phyloP scores from a whole-genome alignment of 164 flowering plant genomes.

The Euptelea pleiosperma region DNA sequence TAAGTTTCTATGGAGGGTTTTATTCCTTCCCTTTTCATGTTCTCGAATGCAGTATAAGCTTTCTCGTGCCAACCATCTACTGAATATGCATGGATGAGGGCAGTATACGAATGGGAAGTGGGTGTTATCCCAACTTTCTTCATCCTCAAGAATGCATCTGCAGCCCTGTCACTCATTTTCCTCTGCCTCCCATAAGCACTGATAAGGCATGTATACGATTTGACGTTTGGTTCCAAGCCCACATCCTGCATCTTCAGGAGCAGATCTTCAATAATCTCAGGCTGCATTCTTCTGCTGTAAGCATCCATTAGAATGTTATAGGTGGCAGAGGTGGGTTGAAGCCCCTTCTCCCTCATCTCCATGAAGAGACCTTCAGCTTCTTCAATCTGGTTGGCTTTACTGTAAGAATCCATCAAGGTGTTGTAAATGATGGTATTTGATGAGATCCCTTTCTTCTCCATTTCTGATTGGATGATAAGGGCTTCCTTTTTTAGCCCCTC shows the following conservation, averaged over 20 bases:
- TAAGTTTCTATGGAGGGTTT: slow-evolving; percentile 81
- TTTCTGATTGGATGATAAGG: slow-evolving; percentile 73
- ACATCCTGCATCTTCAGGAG: slow-evolving; percentile 62
- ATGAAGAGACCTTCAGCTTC: slow-evolving; percentile 92
- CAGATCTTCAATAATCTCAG: slow-evolving; percentile 72
- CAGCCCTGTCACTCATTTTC: slow-evolving; percentile 89
- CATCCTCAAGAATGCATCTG: slow-evolving; percentile 85
- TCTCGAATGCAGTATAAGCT: slow-evolving; percentile 62
- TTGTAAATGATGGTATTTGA: slow-evolving; percentile 73
- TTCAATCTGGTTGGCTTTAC: slow-evolving; percentile 70
- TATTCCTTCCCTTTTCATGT: slow-evolving; percentile 69
- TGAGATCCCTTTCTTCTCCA: slow-evolving; percentile 78
- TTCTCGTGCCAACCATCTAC: slow-evolving; percentile 82
- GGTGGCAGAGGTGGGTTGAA: slow-evolving; percentile 59
- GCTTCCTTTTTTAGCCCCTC: slow-evolving; percentile 90
- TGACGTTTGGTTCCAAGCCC: slow-evolving; percentile 74
- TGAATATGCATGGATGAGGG: slow-evolving; percentile 89
- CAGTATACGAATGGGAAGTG: slow-evolving; percentile 78
- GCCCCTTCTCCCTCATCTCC: slow-evolving; percentile 75
- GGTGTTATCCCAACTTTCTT: slow-evolving; percentile 72
- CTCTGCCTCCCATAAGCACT: slow-evolving; percentile 87
- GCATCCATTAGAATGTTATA: slow-evolving; percentile 89
- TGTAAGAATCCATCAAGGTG: slow-evolving; percentile 77
- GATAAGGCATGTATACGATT: slow-evolving; percentile 77
- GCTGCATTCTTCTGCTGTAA: slow-evolving; percentile 87